Evolutionary conservation across 495 filamentous ascomycete species (phyloP).

Genomic region (Aspergillus ellipticus): DNA sequence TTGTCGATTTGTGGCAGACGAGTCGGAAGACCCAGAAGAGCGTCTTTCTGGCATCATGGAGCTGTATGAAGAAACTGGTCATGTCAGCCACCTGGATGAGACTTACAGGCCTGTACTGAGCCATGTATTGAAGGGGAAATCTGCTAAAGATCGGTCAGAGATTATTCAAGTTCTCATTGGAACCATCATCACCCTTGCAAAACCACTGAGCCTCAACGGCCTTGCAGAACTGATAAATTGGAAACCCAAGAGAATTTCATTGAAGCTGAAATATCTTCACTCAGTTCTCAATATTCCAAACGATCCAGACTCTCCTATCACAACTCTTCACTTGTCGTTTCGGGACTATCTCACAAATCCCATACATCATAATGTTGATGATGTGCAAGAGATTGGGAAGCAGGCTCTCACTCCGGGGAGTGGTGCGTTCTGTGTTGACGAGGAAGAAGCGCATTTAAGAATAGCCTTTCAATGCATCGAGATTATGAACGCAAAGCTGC

Average conservation of each 20-base stretch:
- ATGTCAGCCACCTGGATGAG: too few relatives aligned
- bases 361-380: conserved; percentile 32
- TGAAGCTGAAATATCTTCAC: conserved; percentile 12
- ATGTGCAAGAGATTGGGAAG: conserved; percentile 22
- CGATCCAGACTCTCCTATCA: conserved; percentile 14
- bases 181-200: conserved; percentile 22
- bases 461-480: conserved; percentile 15
- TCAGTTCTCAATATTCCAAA: conserved; percentile 25
- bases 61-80: too few relatives aligned
- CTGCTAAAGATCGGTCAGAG: background rate
- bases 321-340: conserved; percentile 24
- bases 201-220: conserved; percentile 12
- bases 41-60: too few relatives aligned
- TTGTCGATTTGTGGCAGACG: background rate
- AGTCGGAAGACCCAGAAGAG: too few relatives aligned
- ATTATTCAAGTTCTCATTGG: conserved; percentile 22
- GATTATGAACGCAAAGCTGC: too few relatives aligned
- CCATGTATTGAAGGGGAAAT: background rate
- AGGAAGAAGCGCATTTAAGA: too few relatives aligned
- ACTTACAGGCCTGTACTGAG: conserved; percentile 16
- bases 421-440: too few relatives aligned
- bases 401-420: too few relatives aligned
- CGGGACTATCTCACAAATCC: conserved; percentile 22
- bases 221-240: conserved; percentile 14
- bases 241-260: background rate